Conservation (phyloP, 2,329 filamentous ascomycete genomes). For the Proliferodiscus dingleyae region DNA sequence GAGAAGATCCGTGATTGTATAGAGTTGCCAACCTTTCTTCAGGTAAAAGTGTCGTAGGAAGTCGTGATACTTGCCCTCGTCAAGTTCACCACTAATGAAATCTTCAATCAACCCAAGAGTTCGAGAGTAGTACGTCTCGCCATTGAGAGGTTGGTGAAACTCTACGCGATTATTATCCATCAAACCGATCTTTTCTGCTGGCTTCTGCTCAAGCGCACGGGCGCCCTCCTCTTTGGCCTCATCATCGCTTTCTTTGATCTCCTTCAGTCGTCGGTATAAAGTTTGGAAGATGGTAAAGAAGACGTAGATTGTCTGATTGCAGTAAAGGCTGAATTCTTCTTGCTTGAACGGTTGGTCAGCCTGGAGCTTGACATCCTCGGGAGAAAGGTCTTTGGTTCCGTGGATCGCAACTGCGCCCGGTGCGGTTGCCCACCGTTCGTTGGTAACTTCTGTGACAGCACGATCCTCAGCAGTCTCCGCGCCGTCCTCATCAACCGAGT, state of each 20-base stretch:
- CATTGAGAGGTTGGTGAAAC: slow-evolving; percentile 60
- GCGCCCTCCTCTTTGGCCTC: slow-evolving; percentile 69
- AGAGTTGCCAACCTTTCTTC: slow-evolving; percentile 85
- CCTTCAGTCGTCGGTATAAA: slow-evolving; percentile 78
- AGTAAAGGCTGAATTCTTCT: slow-evolving; percentile 82
- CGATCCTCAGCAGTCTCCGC: slow-evolving; percentile 55
- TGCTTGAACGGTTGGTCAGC: slow-evolving; percentile 77
- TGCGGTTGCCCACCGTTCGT: slow-evolving; percentile 60
- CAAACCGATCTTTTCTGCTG: slow-evolving; percentile 78
- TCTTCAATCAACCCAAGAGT: slow-evolving; percentile 83
- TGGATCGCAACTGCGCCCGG: slow-evolving; percentile 51
- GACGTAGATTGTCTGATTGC: slow-evolving; percentile 85
- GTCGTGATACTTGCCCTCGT: slow-evolving; percentile 81
- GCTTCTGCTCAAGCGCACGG: slow-evolving; percentile 69
- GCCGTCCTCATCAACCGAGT: slow-evolving; percentile 75
- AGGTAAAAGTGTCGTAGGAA: slow-evolving; percentile 89
- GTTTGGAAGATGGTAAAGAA: slow-evolving; percentile 92
- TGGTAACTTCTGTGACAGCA: slow-evolving; percentile 56
- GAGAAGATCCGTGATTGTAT: slow-evolving; percentile 86
- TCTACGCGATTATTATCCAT: slow-evolving; percentile 74
- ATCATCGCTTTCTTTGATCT: slow-evolving; percentile 74
- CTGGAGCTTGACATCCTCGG: slow-evolving; percentile 60
- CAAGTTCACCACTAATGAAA: slow-evolving; percentile 75
- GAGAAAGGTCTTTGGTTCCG: slow-evolving; percentile 49
- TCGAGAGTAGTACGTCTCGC: slow-evolving; percentile 74